Base-by-base conservation (phyloP, 805 yeast genomes). In the Candida arabinofermentans region DNA sequence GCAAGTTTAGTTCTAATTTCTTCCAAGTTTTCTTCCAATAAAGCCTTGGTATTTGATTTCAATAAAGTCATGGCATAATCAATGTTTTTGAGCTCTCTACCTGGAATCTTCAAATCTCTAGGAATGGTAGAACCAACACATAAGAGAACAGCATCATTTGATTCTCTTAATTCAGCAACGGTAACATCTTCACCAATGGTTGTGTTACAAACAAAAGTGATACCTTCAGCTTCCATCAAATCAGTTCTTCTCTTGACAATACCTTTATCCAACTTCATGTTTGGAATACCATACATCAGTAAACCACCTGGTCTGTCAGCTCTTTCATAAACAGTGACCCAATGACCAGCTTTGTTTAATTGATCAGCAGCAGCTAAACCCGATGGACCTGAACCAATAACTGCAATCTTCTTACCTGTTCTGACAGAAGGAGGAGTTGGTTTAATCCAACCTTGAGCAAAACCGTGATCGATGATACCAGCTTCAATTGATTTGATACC, bases 261-360 rank as follows among this genome's bases (percentile, higher is more conserved):
- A 19, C 82, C 72, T 74, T 91, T 91, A 67, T 91, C 99, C 55
- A 91, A 75, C 72, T 91, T 91, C 99, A 91, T 91, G 74, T 91
- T 91, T 54, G 99, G 99, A 68, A 91, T 91, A 79, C 99, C 99
- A 66, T 91, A 91, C 98, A 93, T 93, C 70, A 91, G 67, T 62
- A 91, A 74, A 43, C 99, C 99, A 74, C 99, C 99, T 37, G 91
- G 85, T 65, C 97, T 80, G 69, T 93, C 97, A 39, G 90, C 74
- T 63, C 98, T 81, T 70, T 91, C 99, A 64, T 83, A 91, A 36
- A 91, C 93, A 27, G 90, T 86, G 39, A 93, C 97, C 13, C 62
- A 55, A 66, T 91, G 99, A 43, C 99, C 99, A 27, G 98, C 97
- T 61, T 81, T 84, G 76, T 91, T 91, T 64, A 91, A 77, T 72